Conservation (phyloP, 177 flowering plant species). For the Vitis hybrid region DNA sequence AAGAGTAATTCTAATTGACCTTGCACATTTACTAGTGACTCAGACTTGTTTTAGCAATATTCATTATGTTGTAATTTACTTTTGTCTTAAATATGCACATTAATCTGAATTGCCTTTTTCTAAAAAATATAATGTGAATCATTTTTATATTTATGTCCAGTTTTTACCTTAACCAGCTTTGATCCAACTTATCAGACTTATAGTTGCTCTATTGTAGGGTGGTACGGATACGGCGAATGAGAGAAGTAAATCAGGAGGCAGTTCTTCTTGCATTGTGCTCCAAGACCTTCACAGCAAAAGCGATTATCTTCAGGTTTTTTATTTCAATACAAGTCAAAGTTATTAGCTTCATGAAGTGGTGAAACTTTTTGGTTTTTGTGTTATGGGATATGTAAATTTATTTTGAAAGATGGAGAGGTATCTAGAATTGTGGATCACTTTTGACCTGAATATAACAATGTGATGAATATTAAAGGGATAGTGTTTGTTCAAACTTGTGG, state of each 20-base stretch:
- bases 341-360: neutral
- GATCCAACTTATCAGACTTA: neutral
- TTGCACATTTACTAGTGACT: neutral
- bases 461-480: too few relatives aligned
- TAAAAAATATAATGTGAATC: neutral
- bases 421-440: too few relatives aligned
- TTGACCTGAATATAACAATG: too few relatives aligned
- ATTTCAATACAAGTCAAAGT: neutral
- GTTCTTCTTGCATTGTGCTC: conserved; percentile 93
- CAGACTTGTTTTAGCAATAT: neutral
- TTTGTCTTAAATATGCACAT: neutral
- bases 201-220: conserved; percentile 53
- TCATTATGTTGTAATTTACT: neutral
- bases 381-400: neutral
- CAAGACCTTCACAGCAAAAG: conserved; percentile 81
- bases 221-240: conserved; percentile 78
- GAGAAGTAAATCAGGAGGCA: conserved; percentile 91
- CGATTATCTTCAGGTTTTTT: conserved; percentile 84
- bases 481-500: too few relatives aligned
- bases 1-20: conserved; percentile 55
- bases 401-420: too few relatives aligned
- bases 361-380: neutral
- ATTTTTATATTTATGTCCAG: neutral
- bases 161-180: neutral
- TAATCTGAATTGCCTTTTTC: neutral